These are phyloP conservation scores for Dendrobium chrysotoxum DNA, from an alignment of 106 monocot genomes.

Conservation along the genomic window DNA sequence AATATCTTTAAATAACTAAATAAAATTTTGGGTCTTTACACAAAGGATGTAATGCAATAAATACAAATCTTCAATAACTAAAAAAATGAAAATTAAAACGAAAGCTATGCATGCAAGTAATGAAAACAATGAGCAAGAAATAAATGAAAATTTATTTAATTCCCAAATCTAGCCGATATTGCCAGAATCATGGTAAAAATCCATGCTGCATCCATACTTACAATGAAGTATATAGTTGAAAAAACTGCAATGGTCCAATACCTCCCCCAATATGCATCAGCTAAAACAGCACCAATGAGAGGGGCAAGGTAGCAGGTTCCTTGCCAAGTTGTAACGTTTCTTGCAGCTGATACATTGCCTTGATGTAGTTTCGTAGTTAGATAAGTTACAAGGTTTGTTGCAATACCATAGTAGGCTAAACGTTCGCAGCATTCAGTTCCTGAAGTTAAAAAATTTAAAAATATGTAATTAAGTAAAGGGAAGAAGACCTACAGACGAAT, in stretches of 20 bases:
- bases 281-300: slow-evolving; percentile 80
- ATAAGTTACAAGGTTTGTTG: slow-evolving; percentile 76
- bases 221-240: slow-evolving; percentile 72
- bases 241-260: slow-evolving; percentile 86
- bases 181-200: background rate
- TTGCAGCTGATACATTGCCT: slow-evolving; percentile 76
- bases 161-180: background rate
- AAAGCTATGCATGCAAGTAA: background rate
- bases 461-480: background rate
- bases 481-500: background rate
- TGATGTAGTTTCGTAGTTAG: slow-evolving; percentile 66
- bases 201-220: slow-evolving; percentile 21
- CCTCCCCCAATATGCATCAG: slow-evolving; percentile 94
- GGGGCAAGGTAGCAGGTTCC: slow-evolving; percentile 88
- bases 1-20: no score
- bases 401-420: slow-evolving; percentile 84
- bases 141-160: background rate
- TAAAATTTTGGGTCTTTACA: no score
- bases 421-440: slow-evolving; percentile 89
- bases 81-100: background rate
- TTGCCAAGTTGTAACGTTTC: slow-evolving; percentile 84
- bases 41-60: background rate
- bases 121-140: background rate
- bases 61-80: background rate
- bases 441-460: slow-evolving; percentile 10